phyloP scores from a whole-genome alignment of 164 flowering plant genomes.

The Brasenia schreberi region DNA sequence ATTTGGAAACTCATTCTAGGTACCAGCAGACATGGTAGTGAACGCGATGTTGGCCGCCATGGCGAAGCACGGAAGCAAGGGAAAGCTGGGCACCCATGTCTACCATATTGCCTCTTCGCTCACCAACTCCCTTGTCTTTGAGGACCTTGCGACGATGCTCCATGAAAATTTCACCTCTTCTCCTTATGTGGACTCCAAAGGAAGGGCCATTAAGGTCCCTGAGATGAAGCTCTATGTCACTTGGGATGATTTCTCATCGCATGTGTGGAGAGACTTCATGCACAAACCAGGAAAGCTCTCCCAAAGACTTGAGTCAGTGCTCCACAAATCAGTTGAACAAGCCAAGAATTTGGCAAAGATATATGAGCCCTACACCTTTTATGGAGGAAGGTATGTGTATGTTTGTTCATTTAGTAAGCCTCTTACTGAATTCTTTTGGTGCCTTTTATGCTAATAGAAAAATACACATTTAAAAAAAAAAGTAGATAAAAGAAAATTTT shows the following conservation, averaged over 20 bases:
- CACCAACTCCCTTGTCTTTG: conserved; percentile 59
- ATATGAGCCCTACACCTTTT: conserved; percentile 46
- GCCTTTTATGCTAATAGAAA: no score
- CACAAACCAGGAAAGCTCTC: conserved; percentile 14
- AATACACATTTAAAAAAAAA: neutral
- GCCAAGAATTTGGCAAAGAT: conserved; percentile 66
- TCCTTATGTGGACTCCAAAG: conserved; percentile 56
- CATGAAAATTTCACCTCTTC: conserved; percentile 50
- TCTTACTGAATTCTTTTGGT: neutral
- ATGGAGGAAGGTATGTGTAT: conserved; percentile 34
- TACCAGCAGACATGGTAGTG: conserved; percentile 95
- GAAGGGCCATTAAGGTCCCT: conserved; percentile 50
- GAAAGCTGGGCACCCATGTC: conserved; percentile 41
- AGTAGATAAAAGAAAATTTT: neutral
- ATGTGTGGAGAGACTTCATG: conserved; percentile 45
- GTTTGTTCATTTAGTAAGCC: neutral
- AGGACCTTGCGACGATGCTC: conserved; percentile 41
- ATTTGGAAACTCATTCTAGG: conserved; percentile 20
- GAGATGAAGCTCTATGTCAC: conserved; percentile 57
- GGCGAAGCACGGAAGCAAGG: conserved; percentile 59
- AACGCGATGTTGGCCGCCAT: conserved; percentile 89
- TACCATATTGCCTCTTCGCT: conserved; percentile 88
- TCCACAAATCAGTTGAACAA: conserved; percentile 57
- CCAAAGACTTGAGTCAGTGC: conserved; percentile 30
- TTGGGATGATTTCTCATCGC: conserved; percentile 64